These are phyloP conservation scores for Chrysoporthe puriensis DNA, from an alignment of 2,329 filamentous ascomycete genomes.

Conservation along the genomic window DNA sequence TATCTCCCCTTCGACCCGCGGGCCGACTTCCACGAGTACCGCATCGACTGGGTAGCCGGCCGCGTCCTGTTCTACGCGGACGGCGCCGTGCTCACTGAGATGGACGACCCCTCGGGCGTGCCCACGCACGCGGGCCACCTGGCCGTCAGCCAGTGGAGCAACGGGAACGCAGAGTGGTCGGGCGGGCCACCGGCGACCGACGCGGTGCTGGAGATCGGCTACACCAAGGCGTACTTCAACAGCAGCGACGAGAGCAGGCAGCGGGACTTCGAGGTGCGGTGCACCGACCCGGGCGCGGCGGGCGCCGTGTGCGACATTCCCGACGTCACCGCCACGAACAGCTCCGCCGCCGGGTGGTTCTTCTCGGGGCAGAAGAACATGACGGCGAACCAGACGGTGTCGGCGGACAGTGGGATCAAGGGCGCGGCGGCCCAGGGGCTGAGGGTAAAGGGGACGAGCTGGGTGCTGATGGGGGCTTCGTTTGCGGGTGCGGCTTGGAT, in stretches of 20 bases:
- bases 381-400: constrained; percentile 53
- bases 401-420: constrained; percentile 25
- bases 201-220: constrained; percentile 65
- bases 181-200: constrained; percentile 68
- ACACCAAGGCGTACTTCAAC: constrained; percentile 82
- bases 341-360: constrained; percentile 47
- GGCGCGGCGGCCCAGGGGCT: constrained; percentile 7
- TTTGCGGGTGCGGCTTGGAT: constrained; percentile 10
- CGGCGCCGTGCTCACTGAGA: constrained; percentile 57
- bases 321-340: constrained; percentile 43
- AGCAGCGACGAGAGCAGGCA: constrained; percentile 53
- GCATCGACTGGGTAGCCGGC: constrained; percentile 71
- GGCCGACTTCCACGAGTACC: constrained; percentile 72
- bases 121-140: constrained; percentile 67
- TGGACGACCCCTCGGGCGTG: constrained; percentile 56
- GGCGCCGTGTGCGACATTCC: constrained; percentile 56
- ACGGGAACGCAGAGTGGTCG: constrained; percentile 73
- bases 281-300: constrained; percentile 41
- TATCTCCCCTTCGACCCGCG: constrained; percentile 70
- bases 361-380: constrained; percentile 52
- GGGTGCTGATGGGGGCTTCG: constrained; percentile 7
- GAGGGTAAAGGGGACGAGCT: not conserved
- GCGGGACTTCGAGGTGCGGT: constrained; percentile 46
- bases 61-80: constrained; percentile 73
- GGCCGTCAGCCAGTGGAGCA: constrained; percentile 78